These are phyloP conservation scores for Cutaneotrichosporon sp. DNA, from an alignment of 1,284 basidiomycete species.

Conservation along the genomic window DNA sequence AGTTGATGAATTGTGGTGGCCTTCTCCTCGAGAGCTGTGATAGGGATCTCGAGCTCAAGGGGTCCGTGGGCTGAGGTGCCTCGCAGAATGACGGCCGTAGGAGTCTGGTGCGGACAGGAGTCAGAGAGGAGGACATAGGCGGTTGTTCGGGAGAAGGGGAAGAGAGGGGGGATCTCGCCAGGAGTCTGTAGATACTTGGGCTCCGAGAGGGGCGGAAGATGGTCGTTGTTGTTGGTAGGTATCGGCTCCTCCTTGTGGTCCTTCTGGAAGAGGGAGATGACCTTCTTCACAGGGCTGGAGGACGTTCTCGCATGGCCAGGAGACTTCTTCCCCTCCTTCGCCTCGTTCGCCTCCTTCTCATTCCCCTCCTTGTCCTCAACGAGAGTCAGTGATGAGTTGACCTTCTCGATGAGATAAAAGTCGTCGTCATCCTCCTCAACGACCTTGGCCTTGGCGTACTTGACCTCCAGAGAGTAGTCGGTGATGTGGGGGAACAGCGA, in stretches of 20 bases:
- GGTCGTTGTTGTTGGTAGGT: neutral
- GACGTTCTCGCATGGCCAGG: no score
- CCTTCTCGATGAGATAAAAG: constrained; percentile 18
- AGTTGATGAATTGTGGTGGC: constrained; percentile 52
- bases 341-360: neutral
- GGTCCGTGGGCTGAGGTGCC: constrained; percentile 47
- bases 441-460: constrained; percentile 2
- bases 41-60: constrained; percentile 48
- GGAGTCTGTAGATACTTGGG: constrained; percentile 48
- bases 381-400: neutral
- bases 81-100: constrained; percentile 26
- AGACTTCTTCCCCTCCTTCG: no score
- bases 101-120: neutral
- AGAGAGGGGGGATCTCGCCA: constrained; percentile 8
- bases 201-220: constrained; percentile 48
- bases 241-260: constrained; percentile 5
- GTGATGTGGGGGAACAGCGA: constrained; percentile 13
- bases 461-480: constrained; percentile 13
- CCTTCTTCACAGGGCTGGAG: no score
- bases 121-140: constrained; percentile 54
- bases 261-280: constrained; percentile 30
- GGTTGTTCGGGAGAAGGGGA: constrained; percentile 24
- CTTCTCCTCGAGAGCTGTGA: constrained; percentile 26
- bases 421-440: constrained; percentile 9
- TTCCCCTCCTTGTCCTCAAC: neutral